These are phyloP conservation scores for Apiotrichum gamsii DNA, from an alignment of 1,284 basidiomycete genomes.

Conservation along the genomic window DNA sequence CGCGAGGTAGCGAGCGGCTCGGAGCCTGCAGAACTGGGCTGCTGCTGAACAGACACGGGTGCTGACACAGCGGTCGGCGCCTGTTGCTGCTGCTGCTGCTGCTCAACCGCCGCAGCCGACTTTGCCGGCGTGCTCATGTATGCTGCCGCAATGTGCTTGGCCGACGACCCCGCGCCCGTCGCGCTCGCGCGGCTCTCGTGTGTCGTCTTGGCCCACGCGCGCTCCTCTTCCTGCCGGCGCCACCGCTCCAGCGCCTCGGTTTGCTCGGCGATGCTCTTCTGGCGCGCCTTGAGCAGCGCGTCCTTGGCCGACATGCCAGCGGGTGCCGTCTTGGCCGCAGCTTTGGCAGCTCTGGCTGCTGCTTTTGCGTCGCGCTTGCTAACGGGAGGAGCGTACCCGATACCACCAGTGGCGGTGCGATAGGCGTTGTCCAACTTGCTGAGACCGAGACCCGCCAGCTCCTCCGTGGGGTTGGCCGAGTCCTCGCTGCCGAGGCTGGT, in stretches of 20 bases:
- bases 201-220: background rate
- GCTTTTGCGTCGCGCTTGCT: background rate
- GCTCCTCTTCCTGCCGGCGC: conserved; percentile 15
- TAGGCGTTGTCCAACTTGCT: conserved; percentile 7
- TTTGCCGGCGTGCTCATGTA: too few species aligned
- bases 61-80: too few species aligned
- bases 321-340: conserved; percentile 1
- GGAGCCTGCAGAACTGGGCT: conserved; percentile 4
- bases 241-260: conserved; percentile 29
- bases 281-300: conserved; percentile 21
- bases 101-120: background rate
- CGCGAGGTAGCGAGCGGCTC: background rate
- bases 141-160: too few species aligned
- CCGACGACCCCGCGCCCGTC: background rate
- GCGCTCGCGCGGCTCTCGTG: background rate
- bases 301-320: conserved; percentile 23
- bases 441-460: conserved; percentile 11
- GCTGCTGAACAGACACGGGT: too few species aligned
- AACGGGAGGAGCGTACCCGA: conserved; percentile 16
- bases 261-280: conserved; percentile 23
- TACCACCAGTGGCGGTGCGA: conserved; percentile 13
- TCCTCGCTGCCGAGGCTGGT: background rate
- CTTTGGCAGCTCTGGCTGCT: background rate
- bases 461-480: conserved; percentile 1
- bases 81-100: too few species aligned